Evolutionary conservation across 169 alveolate genomes (phyloP).

Genomic region (Sarcocystis neurona): DNA sequence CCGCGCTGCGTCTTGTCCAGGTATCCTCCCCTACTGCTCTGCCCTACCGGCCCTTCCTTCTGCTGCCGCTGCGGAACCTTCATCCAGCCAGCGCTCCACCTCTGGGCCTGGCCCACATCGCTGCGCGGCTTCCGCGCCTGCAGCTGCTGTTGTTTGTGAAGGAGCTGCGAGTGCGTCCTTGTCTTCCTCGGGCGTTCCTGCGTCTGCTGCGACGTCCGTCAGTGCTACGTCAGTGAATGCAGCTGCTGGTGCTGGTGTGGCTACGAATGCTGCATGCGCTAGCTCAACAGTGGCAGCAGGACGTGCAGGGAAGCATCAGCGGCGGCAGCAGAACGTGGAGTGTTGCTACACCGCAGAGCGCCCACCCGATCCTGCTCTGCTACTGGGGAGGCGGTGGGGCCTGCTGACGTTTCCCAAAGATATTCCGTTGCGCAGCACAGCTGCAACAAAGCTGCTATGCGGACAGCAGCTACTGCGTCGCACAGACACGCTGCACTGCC

Average conservation of each 20-base stretch:
- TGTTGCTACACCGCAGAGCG: conserved; percentile 20
- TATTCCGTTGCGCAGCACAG: conserved; percentile 41
- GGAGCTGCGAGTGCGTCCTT: no score
- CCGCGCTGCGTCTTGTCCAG: conserved; percentile 24
- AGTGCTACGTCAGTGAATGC: background rate
- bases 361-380: conserved; percentile 51
- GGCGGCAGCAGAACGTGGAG: background rate
- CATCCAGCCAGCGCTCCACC: no score
- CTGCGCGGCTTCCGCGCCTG: conserved; percentile 2
- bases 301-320: background rate
- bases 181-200: no score
- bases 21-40: background rate
- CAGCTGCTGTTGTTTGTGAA: background rate
- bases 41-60: background rate
- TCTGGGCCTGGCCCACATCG: background rate
- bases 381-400: conserved; percentile 3
- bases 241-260: conserved; percentile 7
- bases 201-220: background rate
- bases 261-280: no score
- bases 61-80: no score
- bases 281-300: no score
- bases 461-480: conserved; percentile 50
- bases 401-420: conserved; percentile 27
- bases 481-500: conserved; percentile 57
- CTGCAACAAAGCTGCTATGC: background rate